phyloP scores from a whole-genome alignment of 805 yeast genomes.

The Candida nitratophila region DNA sequence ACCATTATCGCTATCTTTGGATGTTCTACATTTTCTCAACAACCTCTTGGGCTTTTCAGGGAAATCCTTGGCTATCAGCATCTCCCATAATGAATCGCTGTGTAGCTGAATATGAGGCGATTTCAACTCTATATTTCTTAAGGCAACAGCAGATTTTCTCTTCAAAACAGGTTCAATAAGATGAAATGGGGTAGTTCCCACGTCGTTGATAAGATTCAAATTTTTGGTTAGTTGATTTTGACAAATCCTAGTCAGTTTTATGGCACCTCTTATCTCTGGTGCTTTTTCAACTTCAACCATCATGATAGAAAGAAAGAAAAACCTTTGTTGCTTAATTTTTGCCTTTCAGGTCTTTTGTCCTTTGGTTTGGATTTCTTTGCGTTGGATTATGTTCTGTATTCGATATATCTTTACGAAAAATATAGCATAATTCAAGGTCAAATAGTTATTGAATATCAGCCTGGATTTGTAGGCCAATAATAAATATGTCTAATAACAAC shows the following conservation, averaged over 20 bases:
- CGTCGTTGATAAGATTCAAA: slow-evolving; percentile 25
- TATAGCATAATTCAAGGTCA: no score
- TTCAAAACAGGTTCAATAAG: slow-evolving; percentile 38
- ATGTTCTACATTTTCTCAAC: slow-evolving; percentile 3
- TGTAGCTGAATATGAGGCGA: slow-evolving; percentile 36
- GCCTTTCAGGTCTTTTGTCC: no score
- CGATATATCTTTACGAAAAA: no score
- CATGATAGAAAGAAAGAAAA: neutral
- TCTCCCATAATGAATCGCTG: slow-evolving; percentile 40
- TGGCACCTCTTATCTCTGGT: neutral
- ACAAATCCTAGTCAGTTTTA: neutral
- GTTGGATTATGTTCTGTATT: no score
- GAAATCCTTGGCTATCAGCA: slow-evolving; percentile 40
- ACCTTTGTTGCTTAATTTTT: no score
- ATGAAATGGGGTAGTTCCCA: slow-evolving; percentile 34
- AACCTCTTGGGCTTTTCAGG: slow-evolving; percentile 32
- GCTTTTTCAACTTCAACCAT: slow-evolving; percentile 1
- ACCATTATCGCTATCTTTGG: no score
- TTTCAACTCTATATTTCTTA: slow-evolving; percentile 31
- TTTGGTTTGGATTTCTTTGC: no score
- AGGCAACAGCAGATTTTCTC: slow-evolving; percentile 38
- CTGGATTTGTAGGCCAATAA: no score
- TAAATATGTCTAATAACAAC: no score
- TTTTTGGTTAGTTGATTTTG: slow-evolving; percentile 11
- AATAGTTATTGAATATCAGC: no score